phyloP scores from a whole-genome alignment of 2,329 filamentous ascomycete species.

The Colletotrichum tamarilloi region DNA sequence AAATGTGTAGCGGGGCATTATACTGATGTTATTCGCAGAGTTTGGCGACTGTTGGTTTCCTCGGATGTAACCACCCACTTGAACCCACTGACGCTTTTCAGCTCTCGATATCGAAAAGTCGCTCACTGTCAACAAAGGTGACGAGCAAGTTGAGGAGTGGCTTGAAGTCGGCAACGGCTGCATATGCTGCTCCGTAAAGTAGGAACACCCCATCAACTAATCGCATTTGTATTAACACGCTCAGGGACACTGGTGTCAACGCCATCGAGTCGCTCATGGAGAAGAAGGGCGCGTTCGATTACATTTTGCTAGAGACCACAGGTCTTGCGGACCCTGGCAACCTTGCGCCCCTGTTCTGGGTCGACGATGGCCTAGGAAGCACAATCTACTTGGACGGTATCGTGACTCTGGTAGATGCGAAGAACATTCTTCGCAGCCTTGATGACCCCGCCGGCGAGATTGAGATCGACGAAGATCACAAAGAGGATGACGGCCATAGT shows the following conservation, averaged over 20 bases:
- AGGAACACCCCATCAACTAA: constrained; percentile 6
- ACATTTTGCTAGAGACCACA: constrained; percentile 96
- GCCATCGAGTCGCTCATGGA: constrained; percentile 97
- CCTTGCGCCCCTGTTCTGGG: constrained; percentile 95
- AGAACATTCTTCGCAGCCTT: constrained; percentile 86
- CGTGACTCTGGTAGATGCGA: constrained; percentile 94
- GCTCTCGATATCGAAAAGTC: constrained; percentile 96
- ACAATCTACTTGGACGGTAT: constrained; percentile 98
- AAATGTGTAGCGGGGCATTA: not conserved
- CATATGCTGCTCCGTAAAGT: constrained; percentile 98
- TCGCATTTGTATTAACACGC: constrained; percentile 28
- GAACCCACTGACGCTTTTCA: constrained; percentile 46
- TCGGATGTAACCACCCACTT: constrained; percentile 6
- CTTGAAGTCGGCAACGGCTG: constrained; percentile 96
- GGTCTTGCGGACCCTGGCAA: constrained; percentile 96
- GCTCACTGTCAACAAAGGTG: constrained; percentile 87
- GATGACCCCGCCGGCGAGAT: constrained; percentile 75
- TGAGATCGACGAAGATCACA: constrained; percentile 52
- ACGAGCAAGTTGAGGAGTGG: constrained; percentile 90
- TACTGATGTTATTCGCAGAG: constrained; percentile 61
- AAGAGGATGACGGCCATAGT: constrained; percentile 50
- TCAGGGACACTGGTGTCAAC: constrained; percentile 88
- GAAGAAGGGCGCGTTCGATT: constrained; percentile 93
- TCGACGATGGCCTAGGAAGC: constrained; percentile 94
- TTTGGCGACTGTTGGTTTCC: constrained; percentile 79